Conservation (phyloP, 2,329 filamentous ascomycete species). For the Verticillium alfalfae region DNA sequence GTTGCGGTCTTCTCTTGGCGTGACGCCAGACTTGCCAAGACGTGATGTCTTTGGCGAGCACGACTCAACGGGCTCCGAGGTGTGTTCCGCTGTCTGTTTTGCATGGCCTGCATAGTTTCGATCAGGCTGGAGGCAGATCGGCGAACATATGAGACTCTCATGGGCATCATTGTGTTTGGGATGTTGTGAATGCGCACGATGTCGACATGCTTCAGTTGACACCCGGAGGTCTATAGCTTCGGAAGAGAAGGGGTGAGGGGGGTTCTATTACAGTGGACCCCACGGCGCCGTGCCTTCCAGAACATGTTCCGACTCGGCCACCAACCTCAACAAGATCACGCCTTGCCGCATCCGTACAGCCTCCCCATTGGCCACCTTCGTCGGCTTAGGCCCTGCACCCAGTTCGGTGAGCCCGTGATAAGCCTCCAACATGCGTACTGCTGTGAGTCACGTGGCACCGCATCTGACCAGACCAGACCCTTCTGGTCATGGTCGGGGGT, state of each 20-base stretch:
- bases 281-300: not conserved
- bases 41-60: not conserved
- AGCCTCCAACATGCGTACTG: not conserved
- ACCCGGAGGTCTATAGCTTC: not conserved
- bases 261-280: not conserved
- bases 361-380: not conserved
- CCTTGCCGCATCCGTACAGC: not conserved
- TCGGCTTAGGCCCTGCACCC: not conserved
- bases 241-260: not conserved
- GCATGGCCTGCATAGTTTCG: not conserved
- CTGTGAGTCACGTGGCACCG: not conserved
- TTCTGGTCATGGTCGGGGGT: not conserved
- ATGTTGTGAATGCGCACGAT: not conserved
- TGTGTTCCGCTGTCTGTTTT: not conserved
- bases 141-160: not conserved
- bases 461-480: not conserved
- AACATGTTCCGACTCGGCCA: not conserved
- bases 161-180: not conserved
- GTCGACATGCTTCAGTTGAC: not conserved
- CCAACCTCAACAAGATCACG: not conserved
- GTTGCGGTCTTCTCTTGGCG: not conserved
- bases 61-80: not conserved
- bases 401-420: not conserved
- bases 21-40: not conserved
- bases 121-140: not conserved